phyloP scores from a whole-genome alignment of 306 rosid species.

The Lagenaria siceraria region DNA sequence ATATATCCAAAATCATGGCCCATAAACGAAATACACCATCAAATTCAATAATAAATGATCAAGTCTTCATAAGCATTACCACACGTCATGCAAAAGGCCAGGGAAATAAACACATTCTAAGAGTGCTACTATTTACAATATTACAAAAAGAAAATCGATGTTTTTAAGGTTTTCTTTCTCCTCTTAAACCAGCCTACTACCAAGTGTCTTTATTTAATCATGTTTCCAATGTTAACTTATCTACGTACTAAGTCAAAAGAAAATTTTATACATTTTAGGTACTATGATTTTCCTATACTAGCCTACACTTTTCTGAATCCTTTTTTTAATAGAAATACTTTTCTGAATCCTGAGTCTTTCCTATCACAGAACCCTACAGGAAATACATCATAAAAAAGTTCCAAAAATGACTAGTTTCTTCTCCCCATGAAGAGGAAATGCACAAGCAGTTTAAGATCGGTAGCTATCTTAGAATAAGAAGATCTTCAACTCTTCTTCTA shows the following conservation, averaged over 20 bases:
- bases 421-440: neutral
- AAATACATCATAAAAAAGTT: neutral
- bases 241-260: neutral
- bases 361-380: neutral
- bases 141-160: neutral
- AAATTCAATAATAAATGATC: neutral
- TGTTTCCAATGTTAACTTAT: neutral
- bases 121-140: neutral
- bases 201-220: neutral
- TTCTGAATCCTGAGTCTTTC: neutral
- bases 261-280: neutral
- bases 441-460: neutral
- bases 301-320: neutral
- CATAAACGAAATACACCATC: neutral
- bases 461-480: neutral
- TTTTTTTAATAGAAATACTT: too few relatives aligned
- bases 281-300: neutral
- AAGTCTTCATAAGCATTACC: neutral
- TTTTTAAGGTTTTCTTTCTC: neutral
- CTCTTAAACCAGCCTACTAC: neutral
- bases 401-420: neutral
- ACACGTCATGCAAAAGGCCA: neutral
- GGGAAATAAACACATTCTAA: neutral
- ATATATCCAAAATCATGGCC: neutral
- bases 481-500: neutral